Percentiles rank a stretch among this genome's conserved stretches.
phyloP scores from a whole-genome alignment of 2,329 filamentous ascomycete species.

The Cladosporium sphaerospermum region DNA sequence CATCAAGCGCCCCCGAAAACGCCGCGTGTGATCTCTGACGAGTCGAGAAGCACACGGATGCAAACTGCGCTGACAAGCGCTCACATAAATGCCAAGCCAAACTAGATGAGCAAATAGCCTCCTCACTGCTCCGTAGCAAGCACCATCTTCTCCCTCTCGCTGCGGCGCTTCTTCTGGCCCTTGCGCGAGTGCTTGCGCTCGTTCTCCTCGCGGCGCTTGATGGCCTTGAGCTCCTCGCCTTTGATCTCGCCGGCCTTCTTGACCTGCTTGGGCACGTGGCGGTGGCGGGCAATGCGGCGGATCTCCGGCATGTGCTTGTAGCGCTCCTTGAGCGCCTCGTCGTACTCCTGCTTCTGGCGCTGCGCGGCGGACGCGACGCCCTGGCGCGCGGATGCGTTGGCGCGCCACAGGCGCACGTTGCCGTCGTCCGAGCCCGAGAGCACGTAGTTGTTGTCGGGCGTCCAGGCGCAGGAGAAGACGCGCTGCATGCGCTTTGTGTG shows the following conservation, averaged over 20 bases:
- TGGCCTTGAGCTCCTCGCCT: constrained; percentile 73
- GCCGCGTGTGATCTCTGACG: not conserved
- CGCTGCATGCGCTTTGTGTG: constrained; percentile 98
- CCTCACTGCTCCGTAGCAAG: constrained; percentile 57
- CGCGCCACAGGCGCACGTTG: constrained; percentile 83
- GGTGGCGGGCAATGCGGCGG: constrained; percentile 78
- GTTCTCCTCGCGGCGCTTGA: constrained; percentile 91
- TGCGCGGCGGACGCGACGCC: constrained; percentile 82
- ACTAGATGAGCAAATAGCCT: not conserved
- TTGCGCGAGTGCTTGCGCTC: constrained; percentile 86
- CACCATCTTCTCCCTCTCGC: constrained; percentile 90
- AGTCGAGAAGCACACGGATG: too few species aligned
- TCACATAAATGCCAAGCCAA: not conserved
- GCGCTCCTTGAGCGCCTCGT: constrained; percentile 72
- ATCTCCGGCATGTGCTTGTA: constrained; percentile 97
- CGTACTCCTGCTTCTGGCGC: constrained; percentile 85
- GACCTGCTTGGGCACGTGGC: constrained; percentile 84
- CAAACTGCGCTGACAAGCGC: too few species aligned
- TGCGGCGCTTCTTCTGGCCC: constrained; percentile 64
- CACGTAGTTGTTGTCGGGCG: constrained; percentile 82
- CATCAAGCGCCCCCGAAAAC: too few species aligned
- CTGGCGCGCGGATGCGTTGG: constrained; percentile 73
- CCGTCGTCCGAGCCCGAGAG: constrained; percentile 91
- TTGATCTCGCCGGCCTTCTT: constrained; percentile 98
- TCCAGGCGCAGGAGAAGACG: constrained; percentile 79